Percentiles rank a stretch among this genome's conserved stretches.
Conservation (phyloP, 108 stramenopile genomes). For the Cyclotella kingstonii region DNA sequence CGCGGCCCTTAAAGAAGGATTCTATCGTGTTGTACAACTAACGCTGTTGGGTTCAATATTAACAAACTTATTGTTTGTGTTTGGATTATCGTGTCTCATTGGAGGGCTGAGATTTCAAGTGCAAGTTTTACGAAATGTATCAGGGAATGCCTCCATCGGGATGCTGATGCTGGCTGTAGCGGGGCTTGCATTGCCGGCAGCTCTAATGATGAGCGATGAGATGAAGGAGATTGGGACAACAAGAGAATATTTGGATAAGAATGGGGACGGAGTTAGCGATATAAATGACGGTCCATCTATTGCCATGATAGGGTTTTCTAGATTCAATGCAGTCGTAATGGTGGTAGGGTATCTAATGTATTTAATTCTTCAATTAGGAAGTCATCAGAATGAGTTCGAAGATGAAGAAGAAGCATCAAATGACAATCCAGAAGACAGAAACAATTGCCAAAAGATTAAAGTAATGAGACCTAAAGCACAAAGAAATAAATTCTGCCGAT, state of each 20-base stretch:
- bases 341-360: slow-evolving; percentile 74
- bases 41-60: slow-evolving; percentile 89
- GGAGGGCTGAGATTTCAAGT: slow-evolving; percentile 88
- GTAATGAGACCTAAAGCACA: slow-evolving; percentile 19
- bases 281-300: slow-evolving; percentile 45
- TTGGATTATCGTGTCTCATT: slow-evolving; percentile 82
- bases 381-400: slow-evolving; percentile 87
- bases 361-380: slow-evolving; percentile 79
- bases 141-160: slow-evolving; percentile 73
- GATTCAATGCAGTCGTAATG: slow-evolving; percentile 84
- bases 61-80: slow-evolving; percentile 86
- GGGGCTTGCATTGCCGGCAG: slow-evolving; percentile 74
- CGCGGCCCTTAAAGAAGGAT: slow-evolving; percentile 82
- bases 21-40: slow-evolving; percentile 86
- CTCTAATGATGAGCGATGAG: slow-evolving; percentile 70
- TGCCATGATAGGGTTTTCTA: slow-evolving; percentile 65
- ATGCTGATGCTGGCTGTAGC: slow-evolving; percentile 75
- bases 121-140: slow-evolving; percentile 73
- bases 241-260: slow-evolving; percentile 43
- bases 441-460: slow-evolving; percentile 11
- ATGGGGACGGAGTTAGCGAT: slow-evolving; percentile 41
- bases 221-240: slow-evolving; percentile 14
- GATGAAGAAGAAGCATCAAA: slow-evolving; percentile 47
- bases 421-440: slow-evolving; percentile 3
- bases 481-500: slow-evolving; percentile 40